phyloP scores from a whole-genome alignment of 2,329 filamentous ascomycete genomes.

The Ophiostoma novo-ulmi region DNA sequence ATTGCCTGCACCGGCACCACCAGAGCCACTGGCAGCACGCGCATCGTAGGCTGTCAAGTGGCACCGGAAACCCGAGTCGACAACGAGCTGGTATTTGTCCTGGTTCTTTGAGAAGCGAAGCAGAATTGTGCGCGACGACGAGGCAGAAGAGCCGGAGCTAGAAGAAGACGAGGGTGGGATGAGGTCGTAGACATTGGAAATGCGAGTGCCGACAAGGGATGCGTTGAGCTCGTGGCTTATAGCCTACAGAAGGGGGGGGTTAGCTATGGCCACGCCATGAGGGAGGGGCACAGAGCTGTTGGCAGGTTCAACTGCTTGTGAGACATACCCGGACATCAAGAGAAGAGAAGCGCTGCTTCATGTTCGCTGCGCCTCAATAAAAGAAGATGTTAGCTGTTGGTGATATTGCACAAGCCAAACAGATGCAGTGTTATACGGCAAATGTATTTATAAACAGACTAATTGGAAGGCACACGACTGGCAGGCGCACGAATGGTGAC shows the following conservation, averaged over 20 bases:
- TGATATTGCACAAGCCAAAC: neutral
- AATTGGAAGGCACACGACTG: neutral
- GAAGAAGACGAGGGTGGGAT: constrained; percentile 25
- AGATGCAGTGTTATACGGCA: neutral
- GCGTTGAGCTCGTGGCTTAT: constrained; percentile 88
- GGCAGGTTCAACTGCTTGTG: neutral
- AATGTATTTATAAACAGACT: neutral
- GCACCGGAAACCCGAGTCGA: constrained; percentile 94
- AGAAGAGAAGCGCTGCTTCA: constrained; percentile 57
- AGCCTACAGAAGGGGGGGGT: constrained; percentile 53
- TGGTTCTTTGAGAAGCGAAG: constrained; percentile 92
- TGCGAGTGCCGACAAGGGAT: constrained; percentile 68
- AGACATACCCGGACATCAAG: constrained; percentile 49
- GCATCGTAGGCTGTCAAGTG: constrained; percentile 81
- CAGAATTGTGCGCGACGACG: constrained; percentile 76
- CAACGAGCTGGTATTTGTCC: constrained; percentile 79
- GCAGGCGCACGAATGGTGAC: constrained; percentile 16
- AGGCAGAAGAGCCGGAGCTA: constrained; percentile 18
- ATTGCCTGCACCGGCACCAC: neutral
- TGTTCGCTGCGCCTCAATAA: constrained; percentile 29
- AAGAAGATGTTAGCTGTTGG: neutral
- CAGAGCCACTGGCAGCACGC: constrained; percentile 57
- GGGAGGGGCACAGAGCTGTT: neutral
- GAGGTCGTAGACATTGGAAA: constrained; percentile 93
- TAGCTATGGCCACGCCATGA: neutral